phyloP scores from a whole-genome alignment of 2,329 filamentous ascomycete species.

The Penicillium hesseltinei region DNA sequence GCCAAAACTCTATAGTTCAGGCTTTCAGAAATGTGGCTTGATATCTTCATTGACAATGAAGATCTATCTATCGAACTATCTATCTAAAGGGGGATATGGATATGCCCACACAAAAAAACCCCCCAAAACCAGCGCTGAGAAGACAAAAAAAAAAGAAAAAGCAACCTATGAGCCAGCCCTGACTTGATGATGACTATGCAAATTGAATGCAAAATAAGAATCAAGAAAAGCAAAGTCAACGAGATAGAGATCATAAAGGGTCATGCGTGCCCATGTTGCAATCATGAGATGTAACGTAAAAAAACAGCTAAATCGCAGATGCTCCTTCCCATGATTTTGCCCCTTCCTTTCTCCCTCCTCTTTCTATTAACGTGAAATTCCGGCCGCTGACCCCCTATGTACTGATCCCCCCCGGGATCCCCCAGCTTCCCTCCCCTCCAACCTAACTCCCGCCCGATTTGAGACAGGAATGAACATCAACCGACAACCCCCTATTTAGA shows the following conservation, averaged over 20 bases:
- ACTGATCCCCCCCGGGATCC: background rate
- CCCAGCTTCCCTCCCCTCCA: background rate
- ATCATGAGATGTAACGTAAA: slow-evolving; percentile 19
- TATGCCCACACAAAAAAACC: slow-evolving; percentile 6
- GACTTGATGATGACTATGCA: slow-evolving; percentile 11
- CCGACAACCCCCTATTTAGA: slow-evolving; percentile 29
- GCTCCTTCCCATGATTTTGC: slow-evolving; percentile 11
- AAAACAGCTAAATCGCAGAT: slow-evolving; percentile 14
- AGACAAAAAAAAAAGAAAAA: slow-evolving; percentile 15
- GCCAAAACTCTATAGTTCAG: background rate
- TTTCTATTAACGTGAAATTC: slow-evolving; percentile 6
- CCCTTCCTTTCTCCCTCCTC: slow-evolving; percentile 1
- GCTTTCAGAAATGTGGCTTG: background rate
- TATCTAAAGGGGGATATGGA: slow-evolving; percentile 17
- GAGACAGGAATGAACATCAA: background rate
- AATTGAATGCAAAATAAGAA: slow-evolving; percentile 14
- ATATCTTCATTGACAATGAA: background rate
- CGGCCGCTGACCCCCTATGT: background rate
- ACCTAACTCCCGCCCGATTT: background rate
- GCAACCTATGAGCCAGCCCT: slow-evolving; percentile 7
- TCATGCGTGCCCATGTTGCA: slow-evolving; percentile 13
- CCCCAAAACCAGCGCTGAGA: slow-evolving; percentile 10
- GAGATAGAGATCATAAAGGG: slow-evolving; percentile 13
- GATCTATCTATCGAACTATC: slow-evolving; percentile 25
- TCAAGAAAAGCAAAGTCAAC: slow-evolving; percentile 6